A percentile compares a stretch with the other conserved stretches of the same genome.
Conservation (phyloP, 805 yeast genomes). For the Starmerella gropengiesseri region DNA sequence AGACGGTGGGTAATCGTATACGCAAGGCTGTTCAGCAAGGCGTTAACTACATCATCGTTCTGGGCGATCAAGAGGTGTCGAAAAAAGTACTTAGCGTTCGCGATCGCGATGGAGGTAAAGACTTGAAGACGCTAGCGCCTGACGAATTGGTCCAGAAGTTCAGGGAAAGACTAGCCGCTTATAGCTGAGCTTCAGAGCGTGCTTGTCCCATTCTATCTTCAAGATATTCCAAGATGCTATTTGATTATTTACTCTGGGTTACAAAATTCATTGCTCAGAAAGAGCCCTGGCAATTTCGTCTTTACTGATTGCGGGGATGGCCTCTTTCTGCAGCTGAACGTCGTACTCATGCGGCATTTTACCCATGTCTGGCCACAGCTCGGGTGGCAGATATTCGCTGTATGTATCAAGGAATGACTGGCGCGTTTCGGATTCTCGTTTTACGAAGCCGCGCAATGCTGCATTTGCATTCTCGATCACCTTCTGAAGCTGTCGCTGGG, state of each 20-base stretch:
- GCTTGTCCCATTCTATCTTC: neutral
- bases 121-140: constrained; percentile 33
- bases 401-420: constrained; percentile 36
- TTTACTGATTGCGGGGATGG: constrained; percentile 20
- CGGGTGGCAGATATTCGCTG: constrained; percentile 49
- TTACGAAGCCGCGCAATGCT: constrained; percentile 33
- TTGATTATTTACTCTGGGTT: neutral
- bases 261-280: neutral
- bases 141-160: constrained; percentile 47
- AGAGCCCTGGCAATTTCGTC: neutral
- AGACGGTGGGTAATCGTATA: constrained; percentile 69
- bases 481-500: constrained; percentile 34
- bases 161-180: constrained; percentile 18
- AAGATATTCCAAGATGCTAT: neutral
- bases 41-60: constrained; percentile 66
- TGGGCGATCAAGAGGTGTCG: constrained; percentile 76
- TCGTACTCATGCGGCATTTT: constrained; percentile 28
- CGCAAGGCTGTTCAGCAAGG: constrained; percentile 68
- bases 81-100: constrained; percentile 53
- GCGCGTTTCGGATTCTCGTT: constrained; percentile 38
- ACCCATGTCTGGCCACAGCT: constrained; percentile 39
- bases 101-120: constrained; percentile 39
- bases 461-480: constrained; percentile 36
- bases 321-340: constrained; percentile 17
- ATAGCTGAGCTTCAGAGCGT: neutral